These are phyloP conservation scores for Neopestalotiopsis rosae DNA, from an alignment of 2,329 filamentous ascomycete species.

Conservation along the genomic window DNA sequence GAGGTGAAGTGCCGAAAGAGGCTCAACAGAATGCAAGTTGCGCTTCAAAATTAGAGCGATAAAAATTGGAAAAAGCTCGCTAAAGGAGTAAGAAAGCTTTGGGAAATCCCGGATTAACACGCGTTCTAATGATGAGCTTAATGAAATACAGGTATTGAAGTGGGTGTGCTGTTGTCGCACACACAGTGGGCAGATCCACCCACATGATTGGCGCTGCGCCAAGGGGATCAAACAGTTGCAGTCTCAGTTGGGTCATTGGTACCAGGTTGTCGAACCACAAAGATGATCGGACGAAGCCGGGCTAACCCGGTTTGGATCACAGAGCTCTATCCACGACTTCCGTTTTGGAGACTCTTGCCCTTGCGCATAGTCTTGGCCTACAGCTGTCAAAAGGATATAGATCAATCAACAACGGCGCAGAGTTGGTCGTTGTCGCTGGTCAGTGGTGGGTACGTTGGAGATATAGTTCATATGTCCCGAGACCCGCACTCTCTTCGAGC, in stretches of 20 bases:
- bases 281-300: neutral
- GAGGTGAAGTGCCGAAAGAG: constrained; percentile 1
- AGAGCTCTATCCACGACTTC: constrained; percentile 15
- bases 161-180: constrained; percentile 9
- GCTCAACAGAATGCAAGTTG: neutral
- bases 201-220: constrained; percentile 9
- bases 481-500: neutral
- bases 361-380: constrained; percentile 16
- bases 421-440: neutral
- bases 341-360: constrained; percentile 6
- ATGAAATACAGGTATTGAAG: neutral
- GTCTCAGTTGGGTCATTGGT: constrained; percentile 18
- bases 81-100: neutral
- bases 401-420: neutral
- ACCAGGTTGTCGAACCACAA: constrained; percentile 15
- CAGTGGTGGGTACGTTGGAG: neutral
- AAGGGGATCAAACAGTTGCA: constrained; percentile 19
- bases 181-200: neutral
- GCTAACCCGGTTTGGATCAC: constrained; percentile 6
- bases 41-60: neutral
- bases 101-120: neutral
- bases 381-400: constrained; percentile 11
- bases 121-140: neutral
- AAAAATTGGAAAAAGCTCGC: neutral
- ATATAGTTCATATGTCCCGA: neutral